These are phyloP conservation scores for Leccinum longicurvipes DNA, from an alignment of 768 basidiomycete genomes.

Conservation along the genomic window DNA sequence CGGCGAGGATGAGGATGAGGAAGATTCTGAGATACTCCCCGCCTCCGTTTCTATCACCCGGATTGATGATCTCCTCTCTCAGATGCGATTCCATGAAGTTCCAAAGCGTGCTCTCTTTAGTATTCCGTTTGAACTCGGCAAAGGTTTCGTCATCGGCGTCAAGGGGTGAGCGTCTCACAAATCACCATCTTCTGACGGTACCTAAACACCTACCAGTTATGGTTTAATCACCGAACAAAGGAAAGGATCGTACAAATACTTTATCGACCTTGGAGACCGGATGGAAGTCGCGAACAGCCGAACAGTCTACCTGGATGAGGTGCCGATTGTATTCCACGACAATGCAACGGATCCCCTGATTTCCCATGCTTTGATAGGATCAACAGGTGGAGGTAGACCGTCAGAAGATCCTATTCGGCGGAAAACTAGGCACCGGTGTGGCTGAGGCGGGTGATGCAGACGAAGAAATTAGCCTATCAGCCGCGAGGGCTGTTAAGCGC, in stretches of 20 bases:
- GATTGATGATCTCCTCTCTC: slow-evolving; percentile 71
- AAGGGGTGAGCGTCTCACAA: slow-evolving; percentile 58
- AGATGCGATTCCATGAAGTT: slow-evolving; percentile 79
- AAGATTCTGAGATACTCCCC: slow-evolving; percentile 55
- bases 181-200: not conserved
- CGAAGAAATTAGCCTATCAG: slow-evolving; percentile 38
- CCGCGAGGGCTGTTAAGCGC: slow-evolving; percentile 43
- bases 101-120: slow-evolving; percentile 83
- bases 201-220: slow-evolving; percentile 52
- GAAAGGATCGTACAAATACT: slow-evolving; percentile 79
- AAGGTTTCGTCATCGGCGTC: slow-evolving; percentile 71
- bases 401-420: slow-evolving; percentile 28
- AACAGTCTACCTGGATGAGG: slow-evolving; percentile 78
- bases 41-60: slow-evolving; percentile 73
- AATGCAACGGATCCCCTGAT: slow-evolving; percentile 1
- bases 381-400: slow-evolving; percentile 28
- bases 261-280: slow-evolving; percentile 71
- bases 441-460: slow-evolving; percentile 30
- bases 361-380: slow-evolving; percentile 16
- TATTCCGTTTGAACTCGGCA: slow-evolving; percentile 75
- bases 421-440: slow-evolving; percentile 36
- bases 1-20: slow-evolving; percentile 40
- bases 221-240: slow-evolving; percentile 85
- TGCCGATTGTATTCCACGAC: not conserved
- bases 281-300: slow-evolving; percentile 73